Evolutionary conservation across 2,329 filamentous ascomycete genomes (phyloP), one percentile per base, ranked within the genome.

Genomic region (Neoarthrinium moseri): DNA sequence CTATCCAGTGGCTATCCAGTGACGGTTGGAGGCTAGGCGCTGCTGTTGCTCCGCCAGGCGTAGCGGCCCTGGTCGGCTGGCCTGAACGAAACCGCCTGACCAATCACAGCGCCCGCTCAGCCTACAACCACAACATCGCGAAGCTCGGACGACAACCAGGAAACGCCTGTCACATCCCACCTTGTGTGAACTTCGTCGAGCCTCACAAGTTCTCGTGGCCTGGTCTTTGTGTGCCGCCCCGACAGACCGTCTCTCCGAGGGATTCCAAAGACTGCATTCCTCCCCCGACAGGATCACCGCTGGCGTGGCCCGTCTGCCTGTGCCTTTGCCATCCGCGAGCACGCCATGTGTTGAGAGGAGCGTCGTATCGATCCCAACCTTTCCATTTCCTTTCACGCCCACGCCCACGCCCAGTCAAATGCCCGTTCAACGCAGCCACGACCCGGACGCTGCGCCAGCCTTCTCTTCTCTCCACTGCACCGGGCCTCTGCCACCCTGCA

Each of bases 41-140:
- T 54, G 49, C 53, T 63, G 66, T 66, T 67, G 64, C 63, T 63
- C 56, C 57, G 64, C 61, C 58, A 66, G 64, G 32, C 32, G 32
- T 17, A 23, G 18, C 30, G 40, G 54, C 52, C 52, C 48, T 53
- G 51, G 52, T 46, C 51, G 48, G 17, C 12, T n/a, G 20, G 23
- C 23, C n/a, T 39, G 26, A 48, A 41, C 42, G 40, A 41, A 44
- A 44, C 24, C 49, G 30, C 43, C 35, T 46, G 58, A 55, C 67
- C 68, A 70, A 71, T 71, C 63, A 70, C 43, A 30, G 46, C 45
- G 30, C 52, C 51, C 40, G 48, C 47, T 54, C 52, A 49, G 50
- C 56, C 57, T 58, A 59, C 60, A 60, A 69, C 66, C 67, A 71
- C 63, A 71, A 71, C 67, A 70, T 67, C 59, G 64, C 63, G 63